A percentile compares a stretch with the other conserved stretches of the same genome.
Conservation (phyloP, 1,284 basidiomycete species). For the Trametes hirsuta region DNA sequence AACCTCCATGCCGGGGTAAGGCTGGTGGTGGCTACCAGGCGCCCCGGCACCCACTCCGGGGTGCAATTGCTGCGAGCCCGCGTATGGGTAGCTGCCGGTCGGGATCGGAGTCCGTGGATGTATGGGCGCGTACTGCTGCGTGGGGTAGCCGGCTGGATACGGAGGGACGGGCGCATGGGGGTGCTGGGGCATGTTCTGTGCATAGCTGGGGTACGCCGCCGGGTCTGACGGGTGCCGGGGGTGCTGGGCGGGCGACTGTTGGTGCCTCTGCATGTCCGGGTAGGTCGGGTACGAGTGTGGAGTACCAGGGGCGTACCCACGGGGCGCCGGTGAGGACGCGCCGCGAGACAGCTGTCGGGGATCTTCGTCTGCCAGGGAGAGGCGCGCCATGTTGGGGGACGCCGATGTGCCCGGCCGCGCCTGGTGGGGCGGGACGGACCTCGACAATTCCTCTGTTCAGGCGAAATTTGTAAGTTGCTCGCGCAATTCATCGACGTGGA, state of each 20-base stretch:
- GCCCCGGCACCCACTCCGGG: slow-evolving; percentile 23
- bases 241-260: slow-evolving; percentile 16
- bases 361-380: slow-evolving; percentile 30
- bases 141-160: slow-evolving; percentile 21
- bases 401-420: slow-evolving; percentile 11
- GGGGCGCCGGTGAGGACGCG: slow-evolving; percentile 19
- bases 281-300: slow-evolving; percentile 26
- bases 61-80: slow-evolving; percentile 31
- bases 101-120: slow-evolving; percentile 28
- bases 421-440: slow-evolving; percentile 30
- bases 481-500: background rate
- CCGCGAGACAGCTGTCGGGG: slow-evolving; percentile 22
- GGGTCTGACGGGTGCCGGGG: slow-evolving; percentile 26
- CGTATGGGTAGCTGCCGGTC: slow-evolving; percentile 35
- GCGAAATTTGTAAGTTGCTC: background rate
- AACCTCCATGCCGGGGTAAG: slow-evolving; percentile 24
- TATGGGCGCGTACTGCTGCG: slow-evolving; percentile 22
- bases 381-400: slow-evolving; percentile 32
- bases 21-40: slow-evolving; percentile 23
- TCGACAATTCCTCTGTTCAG: slow-evolving; percentile 27
- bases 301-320: slow-evolving; percentile 14
- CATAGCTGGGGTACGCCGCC: slow-evolving; percentile 15
- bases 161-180: slow-evolving; percentile 6
- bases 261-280: slow-evolving; percentile 17
- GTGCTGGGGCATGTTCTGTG: slow-evolving; percentile 13